These are phyloP conservation scores for Penstemon newberryi DNA, from an alignment of 257 asterid genomes.

Conservation along the genomic window DNA sequence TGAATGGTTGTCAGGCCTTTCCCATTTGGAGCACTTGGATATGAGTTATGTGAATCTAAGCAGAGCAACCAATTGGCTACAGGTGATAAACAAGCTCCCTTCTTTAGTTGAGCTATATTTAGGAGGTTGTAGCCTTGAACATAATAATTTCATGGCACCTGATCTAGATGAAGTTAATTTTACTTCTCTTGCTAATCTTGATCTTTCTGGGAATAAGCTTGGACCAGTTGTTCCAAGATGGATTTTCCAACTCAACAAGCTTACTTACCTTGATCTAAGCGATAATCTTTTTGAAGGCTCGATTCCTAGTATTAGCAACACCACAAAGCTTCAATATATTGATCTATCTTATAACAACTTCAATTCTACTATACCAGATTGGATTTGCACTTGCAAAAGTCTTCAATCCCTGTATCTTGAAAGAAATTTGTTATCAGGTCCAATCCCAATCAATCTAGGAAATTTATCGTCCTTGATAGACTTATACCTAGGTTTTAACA, in stretches of 20 bases:
- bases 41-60: conserved; percentile 24
- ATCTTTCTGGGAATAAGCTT: too few species aligned
- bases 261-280: too few species aligned
- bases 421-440: too few species aligned
- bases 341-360: too few species aligned
- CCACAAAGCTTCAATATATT: too few species aligned
- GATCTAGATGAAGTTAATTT: not conserved
- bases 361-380: too few species aligned
- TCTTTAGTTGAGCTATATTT: conserved; percentile 24
- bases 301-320: too few species aligned
- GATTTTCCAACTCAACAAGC: too few species aligned
- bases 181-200: conserved; percentile 20
- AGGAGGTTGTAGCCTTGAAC: not conserved
- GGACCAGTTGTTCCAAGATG: too few species aligned
- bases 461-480: not conserved
- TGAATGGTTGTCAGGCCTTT: conserved; percentile 32
- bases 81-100: conserved; percentile 26
- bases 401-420: too few species aligned
- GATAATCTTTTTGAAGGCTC: too few species aligned
- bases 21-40: conserved; percentile 19
- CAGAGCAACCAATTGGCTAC: conserved; percentile 19
- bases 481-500: conserved; percentile 8
- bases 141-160: not conserved
- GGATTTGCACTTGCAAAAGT: too few species aligned
- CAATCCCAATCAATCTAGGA: conserved; percentile 5